Conservation (phyloP, 768 basidiomycete genomes). For the Coprinopsis strossmayeri region DNA sequence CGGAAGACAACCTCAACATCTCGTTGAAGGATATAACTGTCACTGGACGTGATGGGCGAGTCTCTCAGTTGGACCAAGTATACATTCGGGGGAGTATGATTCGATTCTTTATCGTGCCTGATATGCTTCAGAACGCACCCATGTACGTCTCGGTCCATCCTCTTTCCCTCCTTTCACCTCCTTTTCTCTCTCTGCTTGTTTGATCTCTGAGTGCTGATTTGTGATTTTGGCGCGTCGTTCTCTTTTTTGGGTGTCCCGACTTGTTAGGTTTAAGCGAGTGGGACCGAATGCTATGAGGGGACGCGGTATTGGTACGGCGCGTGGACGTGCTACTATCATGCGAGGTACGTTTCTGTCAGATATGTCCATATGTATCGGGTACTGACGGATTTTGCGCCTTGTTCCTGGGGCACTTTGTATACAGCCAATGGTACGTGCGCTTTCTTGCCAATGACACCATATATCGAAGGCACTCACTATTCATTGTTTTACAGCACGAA, state of each 20-base stretch:
- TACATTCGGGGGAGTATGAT: conserved; percentile 99
- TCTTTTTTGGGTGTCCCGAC: background rate
- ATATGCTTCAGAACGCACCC: conserved; percentile 98
- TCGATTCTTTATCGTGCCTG: conserved; percentile 98
- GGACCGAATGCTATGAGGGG: conserved; percentile 98
- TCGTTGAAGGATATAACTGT: conserved; percentile 96
- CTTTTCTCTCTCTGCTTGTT: background rate
- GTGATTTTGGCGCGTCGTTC: background rate
- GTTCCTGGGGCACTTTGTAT: background rate
- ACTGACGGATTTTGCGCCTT: conserved; percentile 15
- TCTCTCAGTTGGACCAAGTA: conserved; percentile 97
- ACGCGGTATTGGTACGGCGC: conserved; percentile 96
- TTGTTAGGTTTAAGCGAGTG: conserved; percentile 91
- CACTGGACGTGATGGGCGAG: conserved; percentile 95
- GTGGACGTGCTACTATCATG: conserved; percentile 98
- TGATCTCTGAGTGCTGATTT: conserved; percentile 1
- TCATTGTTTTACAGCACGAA: conserved; percentile 53
- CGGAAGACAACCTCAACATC: conserved; percentile 97
- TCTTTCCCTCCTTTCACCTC: background rate
- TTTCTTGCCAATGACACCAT: background rate
- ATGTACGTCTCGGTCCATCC: conserved; percentile 54
- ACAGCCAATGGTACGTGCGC: conserved; percentile 67
- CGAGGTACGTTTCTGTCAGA: conserved; percentile 55
- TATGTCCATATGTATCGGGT: conserved; percentile 6
- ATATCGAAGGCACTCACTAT: conserved; percentile 10